Evolutionary conservation across 345 rosid genomes (phyloP).

Genomic region (Isatis tinctoria): DNA sequence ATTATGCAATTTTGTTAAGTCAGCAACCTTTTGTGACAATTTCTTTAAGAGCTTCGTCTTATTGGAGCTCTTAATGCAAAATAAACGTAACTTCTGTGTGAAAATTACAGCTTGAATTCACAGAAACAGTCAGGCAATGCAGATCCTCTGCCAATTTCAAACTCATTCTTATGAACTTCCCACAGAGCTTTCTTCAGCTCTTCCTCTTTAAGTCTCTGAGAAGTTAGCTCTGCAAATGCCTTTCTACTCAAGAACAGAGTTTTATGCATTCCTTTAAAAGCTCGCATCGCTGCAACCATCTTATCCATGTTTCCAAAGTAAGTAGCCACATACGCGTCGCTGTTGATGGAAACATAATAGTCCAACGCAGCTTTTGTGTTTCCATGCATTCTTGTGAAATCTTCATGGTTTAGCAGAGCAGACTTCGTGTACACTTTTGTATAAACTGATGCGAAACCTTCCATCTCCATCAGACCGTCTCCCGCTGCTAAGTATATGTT

Average conservation of each 20-base stretch:
- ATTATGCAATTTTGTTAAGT: not conserved
- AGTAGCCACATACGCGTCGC: conserved; percentile 85
- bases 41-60: not conserved
- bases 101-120: not conserved
- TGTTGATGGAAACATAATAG: conserved; percentile 78
- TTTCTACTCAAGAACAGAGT: conserved; percentile 72
- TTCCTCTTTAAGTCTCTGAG: conserved; percentile 21
- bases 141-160: conserved; percentile 65
- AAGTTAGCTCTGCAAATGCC: conserved; percentile 28
- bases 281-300: conserved; percentile 36
- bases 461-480: conserved; percentile 88
- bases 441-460: conserved; percentile 70
- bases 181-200: conserved; percentile 33
- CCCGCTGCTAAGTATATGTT: conserved; percentile 93
- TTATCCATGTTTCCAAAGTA: conserved; percentile 99
- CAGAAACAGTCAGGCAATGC: conserved; percentile 45
- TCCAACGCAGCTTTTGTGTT: conserved; percentile 97
- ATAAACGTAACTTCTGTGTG: not conserved
- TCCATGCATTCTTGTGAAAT: conserved; percentile 88
- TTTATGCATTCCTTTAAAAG: conserved; percentile 55
- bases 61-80: not conserved
- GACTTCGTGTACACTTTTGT: conserved; percentile 68
- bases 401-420: conserved; percentile 62
- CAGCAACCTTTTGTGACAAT: not conserved
- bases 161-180: conserved; percentile 52